Conservation (phyloP, 352 stramenopile species). For the Phytopythium helicoides region DNA sequence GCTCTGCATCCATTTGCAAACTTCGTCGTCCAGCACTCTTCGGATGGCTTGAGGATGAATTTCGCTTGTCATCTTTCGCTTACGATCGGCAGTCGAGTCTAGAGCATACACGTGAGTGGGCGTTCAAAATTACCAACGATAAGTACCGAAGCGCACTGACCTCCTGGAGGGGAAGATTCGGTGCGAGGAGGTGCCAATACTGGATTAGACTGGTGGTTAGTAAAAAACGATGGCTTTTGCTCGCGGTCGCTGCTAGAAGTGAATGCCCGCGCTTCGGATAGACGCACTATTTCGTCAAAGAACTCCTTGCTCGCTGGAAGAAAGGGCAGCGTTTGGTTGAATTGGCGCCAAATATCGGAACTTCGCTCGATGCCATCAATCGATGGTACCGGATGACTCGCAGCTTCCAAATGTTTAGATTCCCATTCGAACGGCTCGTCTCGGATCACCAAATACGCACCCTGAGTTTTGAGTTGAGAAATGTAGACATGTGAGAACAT, state of each 20-base stretch:
- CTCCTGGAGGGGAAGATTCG: too few relatives aligned
- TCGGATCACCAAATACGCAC: slow-evolving; percentile 51
- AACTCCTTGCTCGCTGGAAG: slow-evolving; percentile 78
- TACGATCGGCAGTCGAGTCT: slow-evolving; percentile 3
- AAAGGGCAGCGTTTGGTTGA: slow-evolving; percentile 76
- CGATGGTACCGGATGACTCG: slow-evolving; percentile 50
- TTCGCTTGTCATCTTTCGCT: slow-evolving; percentile 61
- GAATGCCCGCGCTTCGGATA: slow-evolving; percentile 23
- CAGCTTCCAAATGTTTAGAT: slow-evolving; percentile 47
- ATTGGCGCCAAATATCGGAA: slow-evolving; percentile 69
- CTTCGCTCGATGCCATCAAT: slow-evolving; percentile 45
- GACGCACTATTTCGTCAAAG: slow-evolving; percentile 67
- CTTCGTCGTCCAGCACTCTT: slow-evolving; percentile 62
- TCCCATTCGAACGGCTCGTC: slow-evolving; percentile 48
- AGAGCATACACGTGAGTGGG: background rate
- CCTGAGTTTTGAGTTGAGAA: slow-evolving; percentile 18
- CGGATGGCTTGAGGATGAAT: slow-evolving; percentile 77
- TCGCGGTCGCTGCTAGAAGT: background rate
- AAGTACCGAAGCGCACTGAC: background rate
- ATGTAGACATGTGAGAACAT: too few relatives aligned
- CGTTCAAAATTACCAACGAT: background rate
- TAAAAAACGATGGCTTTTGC: background rate
- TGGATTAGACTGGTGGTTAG: background rate
- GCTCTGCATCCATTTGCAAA: slow-evolving; percentile 59
- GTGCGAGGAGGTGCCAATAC: background rate